Base-by-base conservation (phyloP, 495 filamentous ascomycete species). In the Chaetomium tenue region DNA sequence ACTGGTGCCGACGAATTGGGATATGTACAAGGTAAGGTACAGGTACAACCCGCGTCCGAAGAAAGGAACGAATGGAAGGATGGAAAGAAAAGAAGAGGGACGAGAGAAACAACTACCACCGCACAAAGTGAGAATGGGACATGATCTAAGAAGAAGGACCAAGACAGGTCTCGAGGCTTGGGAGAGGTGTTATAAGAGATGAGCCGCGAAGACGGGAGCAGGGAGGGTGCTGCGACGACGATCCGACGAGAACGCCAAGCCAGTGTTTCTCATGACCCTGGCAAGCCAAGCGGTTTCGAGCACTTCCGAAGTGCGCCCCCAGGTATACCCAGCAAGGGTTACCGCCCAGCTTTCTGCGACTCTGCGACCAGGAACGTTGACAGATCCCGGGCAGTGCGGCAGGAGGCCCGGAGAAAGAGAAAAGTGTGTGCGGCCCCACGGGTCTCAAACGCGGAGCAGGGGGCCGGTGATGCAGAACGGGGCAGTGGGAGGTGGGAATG, bases 31-130 rank as follows among this genome's bases (percentile, higher is more conserved):
- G 33, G 33, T 37, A 58, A 58, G 33, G 33, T 37, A 37, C 33
- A 37, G 33, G 62, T 70, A 72, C 72, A 75, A 71, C 72, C 74
- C 70, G 65, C 71, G 75, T 69, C 72, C 55, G 37, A 65, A 76
- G 73, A 79, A 79, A 77, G 74, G 78, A 81, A 79, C 76, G 78
- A 79, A 79, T 75, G 77, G 57, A 65, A 65, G 22, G 22, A 76
- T 76, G 65, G 66, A 72, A 74, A 73, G 63, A 75, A 70, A 60
- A 46, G 54, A 64, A 63, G 50, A 61, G 28, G 48, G 51, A 67
- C 65, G 65, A 79, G 68, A 78, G 75, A 79, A 69, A 78, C 76
- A 77, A 15, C 75, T 76, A 80, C 72, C 78, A 77, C 76, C 78
- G 68, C 71, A 77, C 66, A 66, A 54, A 71, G 66, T 54, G 71